Conservation (phyloP, 176 grass and related monocot species). For the Pharus latifolius region DNA sequence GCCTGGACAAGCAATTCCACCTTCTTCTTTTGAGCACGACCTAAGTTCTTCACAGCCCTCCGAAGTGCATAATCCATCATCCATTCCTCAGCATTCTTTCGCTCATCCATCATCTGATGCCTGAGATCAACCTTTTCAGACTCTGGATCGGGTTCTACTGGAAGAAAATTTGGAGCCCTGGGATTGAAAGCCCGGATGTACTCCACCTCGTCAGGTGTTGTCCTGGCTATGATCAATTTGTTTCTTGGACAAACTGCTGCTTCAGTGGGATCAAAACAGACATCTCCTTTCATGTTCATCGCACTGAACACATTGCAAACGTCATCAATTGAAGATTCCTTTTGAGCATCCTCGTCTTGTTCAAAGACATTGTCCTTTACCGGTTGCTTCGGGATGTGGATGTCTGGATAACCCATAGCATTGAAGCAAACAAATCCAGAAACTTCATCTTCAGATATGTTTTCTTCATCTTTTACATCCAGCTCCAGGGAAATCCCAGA, state of each 20-base stretch:
- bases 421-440: background rate
- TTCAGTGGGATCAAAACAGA: background rate
- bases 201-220: slow-evolving; percentile 6
- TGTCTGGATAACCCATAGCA: background rate
- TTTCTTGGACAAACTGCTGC: slow-evolving; percentile 19
- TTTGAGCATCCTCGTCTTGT: background rate
- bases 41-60: slow-evolving; percentile 53
- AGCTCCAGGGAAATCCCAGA: slow-evolving; percentile 28
- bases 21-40: slow-evolving; percentile 51
- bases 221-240: slow-evolving; percentile 19
- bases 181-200: slow-evolving; percentile 49
- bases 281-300: slow-evolving; percentile 38
- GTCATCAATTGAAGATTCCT: slow-evolving; percentile 31
- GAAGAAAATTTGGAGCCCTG: slow-evolving; percentile 53
- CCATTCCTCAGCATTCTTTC: slow-evolving; percentile 74
- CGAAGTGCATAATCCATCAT: slow-evolving; percentile 83
- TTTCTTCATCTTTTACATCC: background rate
- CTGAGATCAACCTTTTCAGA: slow-evolving; percentile 73
- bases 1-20: slow-evolving; percentile 82
- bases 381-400: background rate
- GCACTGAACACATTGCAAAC: slow-evolving; percentile 29
- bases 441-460: slow-evolving; percentile 11
- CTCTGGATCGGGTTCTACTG: slow-evolving; percentile 32
- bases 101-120: slow-evolving; percentile 52
- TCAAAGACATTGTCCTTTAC: background rate